A percentile compares a stretch with the other conserved stretches of the same genome.
Evolutionary conservation across 2,329 filamentous ascomycete species (phyloP).

Genomic region (Diatrype stigma): DNA sequence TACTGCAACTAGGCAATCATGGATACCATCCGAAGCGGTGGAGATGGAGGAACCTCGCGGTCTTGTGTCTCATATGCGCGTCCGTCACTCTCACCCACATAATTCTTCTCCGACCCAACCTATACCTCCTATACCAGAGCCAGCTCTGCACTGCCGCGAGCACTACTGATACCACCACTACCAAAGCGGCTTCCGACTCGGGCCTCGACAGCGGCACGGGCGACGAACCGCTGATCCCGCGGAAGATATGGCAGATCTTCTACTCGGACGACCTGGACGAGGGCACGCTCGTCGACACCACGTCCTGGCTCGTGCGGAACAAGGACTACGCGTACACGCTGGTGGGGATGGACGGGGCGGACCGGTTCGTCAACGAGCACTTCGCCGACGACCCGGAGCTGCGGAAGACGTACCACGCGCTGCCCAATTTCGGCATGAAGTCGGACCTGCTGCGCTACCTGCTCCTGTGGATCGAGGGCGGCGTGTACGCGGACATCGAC

Average conservation of each 20-base stretch:
- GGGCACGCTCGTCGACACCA: slow-evolving; percentile 12
- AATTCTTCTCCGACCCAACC: background rate
- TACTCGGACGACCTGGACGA: slow-evolving; percentile 12
- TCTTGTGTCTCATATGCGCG: background rate
- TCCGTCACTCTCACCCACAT: background rate
- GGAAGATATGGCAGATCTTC: slow-evolving; percentile 26
- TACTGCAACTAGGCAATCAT: background rate
- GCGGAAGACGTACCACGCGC: background rate
- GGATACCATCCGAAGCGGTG: background rate
- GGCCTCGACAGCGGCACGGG: background rate
- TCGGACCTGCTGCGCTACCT: slow-evolving; percentile 64
- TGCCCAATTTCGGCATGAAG: slow-evolving; percentile 41
- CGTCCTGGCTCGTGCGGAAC: slow-evolving; percentile 21
- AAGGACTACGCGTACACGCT: slow-evolving; percentile 23
- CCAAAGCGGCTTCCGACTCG: background rate
- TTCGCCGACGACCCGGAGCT: slow-evolving; percentile 11
- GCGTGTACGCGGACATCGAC: slow-evolving; percentile 43
- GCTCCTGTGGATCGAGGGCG: slow-evolving; percentile 63
- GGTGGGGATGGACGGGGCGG: slow-evolving; percentile 18
- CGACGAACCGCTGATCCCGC: slow-evolving; percentile 9
- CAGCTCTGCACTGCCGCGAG: background rate
- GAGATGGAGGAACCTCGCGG: background rate
- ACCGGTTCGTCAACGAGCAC: slow-evolving; percentile 21
- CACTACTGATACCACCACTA: background rate
- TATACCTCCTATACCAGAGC: background rate